Percentiles rank a stretch among this genome's conserved stretches.
Conservation (phyloP, 202 grass and related monocot species). For the Digitaria exilis region DNA sequence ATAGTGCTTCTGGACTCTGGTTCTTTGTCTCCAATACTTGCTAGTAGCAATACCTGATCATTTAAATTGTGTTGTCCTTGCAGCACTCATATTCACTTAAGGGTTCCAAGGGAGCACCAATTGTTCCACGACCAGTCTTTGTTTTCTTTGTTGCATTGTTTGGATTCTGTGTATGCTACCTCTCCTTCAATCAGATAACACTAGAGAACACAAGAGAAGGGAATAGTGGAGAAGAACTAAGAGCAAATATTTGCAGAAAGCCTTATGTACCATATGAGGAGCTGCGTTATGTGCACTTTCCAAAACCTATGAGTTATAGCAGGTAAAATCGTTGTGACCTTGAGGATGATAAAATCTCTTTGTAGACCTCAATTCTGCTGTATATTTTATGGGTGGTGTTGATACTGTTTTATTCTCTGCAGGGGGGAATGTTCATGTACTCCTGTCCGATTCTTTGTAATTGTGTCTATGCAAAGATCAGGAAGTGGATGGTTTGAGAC, state of each 20-base stretch:
- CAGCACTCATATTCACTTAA: conserved; percentile 74
- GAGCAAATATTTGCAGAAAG: conserved; percentile 42
- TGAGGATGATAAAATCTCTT: not conserved
- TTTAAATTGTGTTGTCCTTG: conserved; percentile 18
- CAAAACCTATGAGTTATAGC: conserved; percentile 70
- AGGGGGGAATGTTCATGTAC: conserved; percentile 82
- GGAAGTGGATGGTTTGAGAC: conserved; percentile 99
- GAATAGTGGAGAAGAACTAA: conserved; percentile 1
- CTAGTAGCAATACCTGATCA: not conserved
- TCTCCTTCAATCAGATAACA: conserved; percentile 69
- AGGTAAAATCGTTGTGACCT: conserved; percentile 39
- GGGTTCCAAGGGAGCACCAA: conserved; percentile 52
- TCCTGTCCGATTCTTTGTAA: conserved; percentile 79
- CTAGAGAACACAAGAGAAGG: conserved; percentile 42
- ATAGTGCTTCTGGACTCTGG: not conserved
- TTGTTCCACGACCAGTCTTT: conserved; percentile 46
- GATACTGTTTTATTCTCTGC: conserved; percentile 13
- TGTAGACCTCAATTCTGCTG: not conserved
- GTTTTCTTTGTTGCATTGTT: conserved; percentile 67
- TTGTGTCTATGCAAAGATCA: conserved; percentile 94
- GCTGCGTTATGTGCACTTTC: conserved; percentile 69
- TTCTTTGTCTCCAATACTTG: not conserved
- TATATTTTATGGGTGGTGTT: conserved; percentile 12
- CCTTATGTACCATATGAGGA: conserved; percentile 48
- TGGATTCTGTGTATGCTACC: conserved; percentile 67